Evolutionary conservation across 2,329 filamentous ascomycete genomes (phyloP), one percentile per base, ranked within the genome.

Genomic region (Trichoderma polysporum): DNA sequence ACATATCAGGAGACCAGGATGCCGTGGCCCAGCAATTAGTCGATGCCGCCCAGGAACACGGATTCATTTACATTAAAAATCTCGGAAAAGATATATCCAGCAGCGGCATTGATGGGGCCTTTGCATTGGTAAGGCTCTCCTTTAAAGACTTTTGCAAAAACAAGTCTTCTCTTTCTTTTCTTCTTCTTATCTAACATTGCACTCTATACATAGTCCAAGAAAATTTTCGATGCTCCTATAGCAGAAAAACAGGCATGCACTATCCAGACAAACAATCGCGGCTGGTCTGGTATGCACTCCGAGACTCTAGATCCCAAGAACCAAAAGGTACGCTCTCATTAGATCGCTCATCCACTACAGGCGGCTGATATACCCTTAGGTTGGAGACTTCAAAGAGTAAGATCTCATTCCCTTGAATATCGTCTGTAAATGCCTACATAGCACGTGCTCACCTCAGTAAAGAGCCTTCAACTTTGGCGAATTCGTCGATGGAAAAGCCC

Each of bases 391-490:
- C 73, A 97, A 97, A 83, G 92, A 97, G 92, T 94, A 79, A 73
- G 81, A 73, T 62, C 7, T 12, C 27, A 19, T 35, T 4, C 10
- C 6, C 29, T 33, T 9, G 29, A 31, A 29, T 25, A 19, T 12
- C 49, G 13, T 13, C 35, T 13, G 37, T 12, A 50, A 39, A n/a
- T n/a, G n/a, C n/a, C n/a, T n/a, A n/a, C 47, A 15, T 13, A 45
- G 27, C 52, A 68, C 66, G 49, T 49, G 63, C 63, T 57, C 49
- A 45, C 8, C 15, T 29, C 49, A 56, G 7, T 10, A 66, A 71
- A 95, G 93, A 81, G 93, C 91, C 41, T 94, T 98, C 84, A 99
- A 98, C 81, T 91, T 98, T 74, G 92, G 90, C 70, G 88, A 92
- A 72, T 97, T 95, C 75, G 75, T 82, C 66, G 72, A 88, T 69